Percentiles rank a stretch among this genome's conserved stretches.
Evolutionary conservation across 1,284 basidiomycete species (phyloP).

Genomic region (Hypsizygus ulmarius): DNA sequence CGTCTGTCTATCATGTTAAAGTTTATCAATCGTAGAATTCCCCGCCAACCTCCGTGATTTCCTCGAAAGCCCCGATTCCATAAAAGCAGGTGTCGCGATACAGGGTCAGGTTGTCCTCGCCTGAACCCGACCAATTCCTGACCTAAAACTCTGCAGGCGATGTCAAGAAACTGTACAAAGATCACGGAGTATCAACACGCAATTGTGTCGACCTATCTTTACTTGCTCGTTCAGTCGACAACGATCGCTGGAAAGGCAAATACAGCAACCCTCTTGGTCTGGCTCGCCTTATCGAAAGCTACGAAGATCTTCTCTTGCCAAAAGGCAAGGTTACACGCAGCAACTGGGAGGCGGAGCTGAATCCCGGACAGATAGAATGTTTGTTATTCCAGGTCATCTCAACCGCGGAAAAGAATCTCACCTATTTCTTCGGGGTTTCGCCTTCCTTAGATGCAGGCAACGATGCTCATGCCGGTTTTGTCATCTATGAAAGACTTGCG

Average conservation of each 20-base stretch:
- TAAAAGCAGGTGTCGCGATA: slow-evolving; percentile 72
- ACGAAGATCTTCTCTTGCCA: slow-evolving; percentile 46
- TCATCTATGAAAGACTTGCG: slow-evolving; percentile 45
- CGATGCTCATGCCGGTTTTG: slow-evolving; percentile 61
- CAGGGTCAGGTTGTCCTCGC: slow-evolving; percentile 42
- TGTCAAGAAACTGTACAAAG: slow-evolving; percentile 57
- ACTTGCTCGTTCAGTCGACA: slow-evolving; percentile 67
- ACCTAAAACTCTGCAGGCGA: slow-evolving; percentile 45
- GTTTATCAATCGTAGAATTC: slow-evolving; percentile 41
- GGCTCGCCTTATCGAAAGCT: slow-evolving; percentile 56
- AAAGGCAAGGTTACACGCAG: slow-evolving; percentile 63
- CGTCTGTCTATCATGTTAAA: background rate
- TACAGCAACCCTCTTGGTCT: slow-evolving; percentile 58
- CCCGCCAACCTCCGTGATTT: slow-evolving; percentile 49
- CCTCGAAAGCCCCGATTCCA: slow-evolving; percentile 46
- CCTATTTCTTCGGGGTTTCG: slow-evolving; percentile 5
- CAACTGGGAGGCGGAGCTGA: slow-evolving; percentile 62
- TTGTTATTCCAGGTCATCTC: slow-evolving; percentile 23
- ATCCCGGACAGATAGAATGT: slow-evolving; percentile 55
- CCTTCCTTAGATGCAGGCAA: slow-evolving; percentile 61
- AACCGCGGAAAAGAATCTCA: slow-evolving; percentile 3
- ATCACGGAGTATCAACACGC: slow-evolving; percentile 47
- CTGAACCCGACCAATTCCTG: slow-evolving; percentile 7
- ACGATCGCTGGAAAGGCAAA: slow-evolving; percentile 62
- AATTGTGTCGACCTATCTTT: slow-evolving; percentile 68